Conservation (phyloP, 306 rosid species). For the Pyrus betulifolia region DNA sequence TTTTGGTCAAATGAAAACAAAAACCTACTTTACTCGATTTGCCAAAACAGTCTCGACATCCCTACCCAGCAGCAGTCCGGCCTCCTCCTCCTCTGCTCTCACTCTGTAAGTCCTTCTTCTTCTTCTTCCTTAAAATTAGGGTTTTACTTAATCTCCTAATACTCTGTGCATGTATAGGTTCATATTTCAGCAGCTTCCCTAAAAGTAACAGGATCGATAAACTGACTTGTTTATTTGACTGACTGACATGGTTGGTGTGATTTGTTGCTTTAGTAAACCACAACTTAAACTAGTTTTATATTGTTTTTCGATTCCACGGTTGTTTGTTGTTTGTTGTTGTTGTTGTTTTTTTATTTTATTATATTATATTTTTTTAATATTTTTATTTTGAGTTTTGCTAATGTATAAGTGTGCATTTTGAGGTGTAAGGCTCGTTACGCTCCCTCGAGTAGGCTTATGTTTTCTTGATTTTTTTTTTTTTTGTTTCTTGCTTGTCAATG, state of each 20-base stretch:
- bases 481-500: no score
- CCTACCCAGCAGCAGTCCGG: not conserved
- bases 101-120: not conserved
- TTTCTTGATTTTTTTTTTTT: no score
- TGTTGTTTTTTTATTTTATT: no score
- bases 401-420: no score
- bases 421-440: no score
- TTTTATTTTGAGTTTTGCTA: no score
- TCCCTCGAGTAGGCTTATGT: no score
- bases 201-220: no score
- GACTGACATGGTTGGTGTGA: not conserved
- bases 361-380: no score
- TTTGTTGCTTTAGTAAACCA: not conserved
- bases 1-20: no score
- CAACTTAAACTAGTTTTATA: not conserved
- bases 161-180: not conserved
- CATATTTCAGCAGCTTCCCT: no score
- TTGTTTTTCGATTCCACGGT: not conserved
- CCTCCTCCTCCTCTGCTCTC: not conserved
- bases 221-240: not conserved
- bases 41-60: not conserved
- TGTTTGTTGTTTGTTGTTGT: no score
- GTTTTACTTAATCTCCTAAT: not conserved
- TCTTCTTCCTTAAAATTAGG: not conserved
- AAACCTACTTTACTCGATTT: not conserved